These are phyloP conservation scores for Botryosphaeria dothidea DNA, from an alignment of 2,329 filamentous ascomycete species.

Conservation along the genomic window DNA sequence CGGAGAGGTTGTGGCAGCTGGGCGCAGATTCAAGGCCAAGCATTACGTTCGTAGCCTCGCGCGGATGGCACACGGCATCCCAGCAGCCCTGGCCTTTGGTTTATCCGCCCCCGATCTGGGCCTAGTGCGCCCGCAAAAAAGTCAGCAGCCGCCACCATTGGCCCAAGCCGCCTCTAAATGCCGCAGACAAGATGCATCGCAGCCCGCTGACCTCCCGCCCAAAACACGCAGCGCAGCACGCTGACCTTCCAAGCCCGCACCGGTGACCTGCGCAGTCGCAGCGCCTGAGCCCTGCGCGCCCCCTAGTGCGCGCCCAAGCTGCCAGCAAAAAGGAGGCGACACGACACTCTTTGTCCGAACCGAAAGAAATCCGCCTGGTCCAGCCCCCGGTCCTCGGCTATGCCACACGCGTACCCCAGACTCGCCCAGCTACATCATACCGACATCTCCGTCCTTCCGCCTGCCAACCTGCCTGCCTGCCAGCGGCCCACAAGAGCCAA, in stretches of 20 bases:
- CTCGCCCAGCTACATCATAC: conserved; percentile 8
- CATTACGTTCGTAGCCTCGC: neutral
- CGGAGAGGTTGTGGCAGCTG: neutral
- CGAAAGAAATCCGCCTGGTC: neutral
- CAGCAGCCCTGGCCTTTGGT: neutral
- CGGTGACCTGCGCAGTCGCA: neutral
- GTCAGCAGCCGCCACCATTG: conserved; percentile 13
- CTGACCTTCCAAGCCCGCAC: neutral
- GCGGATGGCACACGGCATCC: neutral
- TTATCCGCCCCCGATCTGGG: conserved; percentile 1
- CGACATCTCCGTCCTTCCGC: neutral
- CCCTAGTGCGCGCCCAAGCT: neutral
- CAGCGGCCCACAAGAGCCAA: neutral
- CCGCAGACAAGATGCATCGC: neutral
- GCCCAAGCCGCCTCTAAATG: conserved; percentile 1
- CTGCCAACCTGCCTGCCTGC: too few relatives aligned
- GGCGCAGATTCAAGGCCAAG: conserved; percentile 9
- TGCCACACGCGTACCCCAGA: neutral
- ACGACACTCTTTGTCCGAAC: neutral
- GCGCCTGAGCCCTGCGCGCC: conserved; percentile 6
- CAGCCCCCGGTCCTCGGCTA: conserved; percentile 2
- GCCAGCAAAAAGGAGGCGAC: conserved; percentile 6
- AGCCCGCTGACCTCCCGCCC: neutral
- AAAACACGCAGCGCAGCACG: neutral
- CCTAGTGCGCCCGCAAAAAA: conserved; percentile 2